Percentiles rank a stretch among this genome's conserved stretches.
phyloP scores from a whole-genome alignment of 495 filamentous ascomycete genomes.

The Aspergillus wentii region DNA sequence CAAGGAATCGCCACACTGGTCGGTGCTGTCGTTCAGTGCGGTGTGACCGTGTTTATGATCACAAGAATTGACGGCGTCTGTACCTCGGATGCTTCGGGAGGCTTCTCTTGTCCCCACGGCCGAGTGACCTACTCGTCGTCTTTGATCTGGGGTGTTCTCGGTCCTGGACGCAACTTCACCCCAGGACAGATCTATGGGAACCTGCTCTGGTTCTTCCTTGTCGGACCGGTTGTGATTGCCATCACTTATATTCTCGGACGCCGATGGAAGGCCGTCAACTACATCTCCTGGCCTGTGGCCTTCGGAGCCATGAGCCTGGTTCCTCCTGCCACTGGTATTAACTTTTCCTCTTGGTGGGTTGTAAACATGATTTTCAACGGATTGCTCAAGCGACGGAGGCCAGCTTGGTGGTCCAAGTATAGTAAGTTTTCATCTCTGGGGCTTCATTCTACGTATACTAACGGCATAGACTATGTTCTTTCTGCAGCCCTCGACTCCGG shows the following conservation, averaged over 20 bases:
- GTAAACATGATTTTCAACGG: slow-evolving; percentile 65
- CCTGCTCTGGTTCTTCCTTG: slow-evolving; percentile 59
- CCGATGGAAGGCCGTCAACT: slow-evolving; percentile 47
- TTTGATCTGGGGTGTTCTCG: slow-evolving; percentile 67
- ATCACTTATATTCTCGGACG: slow-evolving; percentile 52
- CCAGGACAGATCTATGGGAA: slow-evolving; percentile 62
- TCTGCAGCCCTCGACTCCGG: slow-evolving; percentile 58
- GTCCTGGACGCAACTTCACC: slow-evolving; percentile 63
- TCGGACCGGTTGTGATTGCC: slow-evolving; percentile 53
- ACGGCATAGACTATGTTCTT: slow-evolving; percentile 52
- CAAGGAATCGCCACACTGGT: slow-evolving; percentile 63
- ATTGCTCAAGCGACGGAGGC: slow-evolving; percentile 48
- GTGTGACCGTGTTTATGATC: slow-evolving; percentile 62
- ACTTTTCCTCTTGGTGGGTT: slow-evolving; percentile 64
- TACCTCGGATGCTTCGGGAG: slow-evolving; percentile 52
- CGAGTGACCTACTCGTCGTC: slow-evolving; percentile 65
- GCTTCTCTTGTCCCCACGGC: slow-evolving; percentile 66
- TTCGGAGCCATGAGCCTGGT: slow-evolving; percentile 62
- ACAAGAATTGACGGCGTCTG: slow-evolving; percentile 57
- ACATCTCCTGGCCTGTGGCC: slow-evolving; percentile 61
- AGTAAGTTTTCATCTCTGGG: slow-evolving; percentile 28
- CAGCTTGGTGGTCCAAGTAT: slow-evolving; percentile 63
- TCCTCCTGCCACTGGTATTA: slow-evolving; percentile 63
- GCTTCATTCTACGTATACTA: slow-evolving; percentile 43
- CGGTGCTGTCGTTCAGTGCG: slow-evolving; percentile 62